phyloP scores from a whole-genome alignment of 2,329 filamentous ascomycete genomes.

The Pseudogymnoascus sp. region DNA sequence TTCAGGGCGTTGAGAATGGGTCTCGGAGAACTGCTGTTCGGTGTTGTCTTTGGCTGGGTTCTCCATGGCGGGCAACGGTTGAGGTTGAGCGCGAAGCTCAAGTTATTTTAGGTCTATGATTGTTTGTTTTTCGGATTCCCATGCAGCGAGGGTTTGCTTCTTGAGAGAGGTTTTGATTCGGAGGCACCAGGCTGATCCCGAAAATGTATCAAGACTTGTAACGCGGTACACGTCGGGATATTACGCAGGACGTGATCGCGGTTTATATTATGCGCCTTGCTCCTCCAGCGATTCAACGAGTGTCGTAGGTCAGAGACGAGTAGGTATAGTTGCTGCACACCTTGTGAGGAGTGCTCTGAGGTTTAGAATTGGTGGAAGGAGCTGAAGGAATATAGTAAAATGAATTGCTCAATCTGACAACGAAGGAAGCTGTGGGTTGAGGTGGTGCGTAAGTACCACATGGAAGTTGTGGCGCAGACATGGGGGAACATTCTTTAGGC shows the following conservation, averaged over 20 bases:
- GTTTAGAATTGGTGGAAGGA: neutral
- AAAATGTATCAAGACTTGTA: slow-evolving; percentile 7
- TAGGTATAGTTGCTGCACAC: neutral
- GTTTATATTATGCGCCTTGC: neutral
- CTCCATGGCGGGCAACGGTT: neutral
- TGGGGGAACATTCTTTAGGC: slow-evolving; percentile 3
- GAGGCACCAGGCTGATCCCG: neutral
- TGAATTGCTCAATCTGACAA: neutral
- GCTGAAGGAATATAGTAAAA: neutral
- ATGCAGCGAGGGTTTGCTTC: neutral
- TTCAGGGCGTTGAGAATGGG: slow-evolving; percentile 1
- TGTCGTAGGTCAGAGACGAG: neutral
- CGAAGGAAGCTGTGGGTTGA: slow-evolving; percentile 3
- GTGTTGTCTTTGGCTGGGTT: neutral
- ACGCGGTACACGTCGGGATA: slow-evolving; percentile 2
- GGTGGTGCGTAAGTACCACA: slow-evolving; percentile 4
- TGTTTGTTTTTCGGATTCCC: neutral
- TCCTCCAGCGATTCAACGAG: neutral
- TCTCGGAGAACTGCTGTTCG: slow-evolving; percentile 1
- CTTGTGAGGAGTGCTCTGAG: neutral
- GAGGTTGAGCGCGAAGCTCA: neutral
- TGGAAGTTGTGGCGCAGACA: slow-evolving; percentile 1
- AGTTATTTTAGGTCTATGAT: neutral
- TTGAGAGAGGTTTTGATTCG: neutral
- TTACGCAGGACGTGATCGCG: neutral